Conservation (phyloP, 78 protist species). For the Dictyostelium purpureum region DNA sequence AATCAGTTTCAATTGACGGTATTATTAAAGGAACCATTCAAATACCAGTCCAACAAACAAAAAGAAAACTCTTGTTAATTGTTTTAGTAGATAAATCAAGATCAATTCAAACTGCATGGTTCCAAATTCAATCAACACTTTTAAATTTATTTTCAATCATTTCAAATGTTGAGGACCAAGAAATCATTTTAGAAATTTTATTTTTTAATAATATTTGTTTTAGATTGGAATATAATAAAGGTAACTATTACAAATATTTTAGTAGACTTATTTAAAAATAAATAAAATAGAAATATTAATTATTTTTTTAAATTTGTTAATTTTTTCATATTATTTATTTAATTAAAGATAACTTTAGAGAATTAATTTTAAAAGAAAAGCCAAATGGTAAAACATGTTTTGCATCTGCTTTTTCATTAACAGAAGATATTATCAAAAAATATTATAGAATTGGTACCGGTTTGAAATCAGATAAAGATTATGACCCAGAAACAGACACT, state of each 20-base stretch:
- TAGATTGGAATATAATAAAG: slow-evolving; percentile 21
- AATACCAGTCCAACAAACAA: slow-evolving; percentile 12
- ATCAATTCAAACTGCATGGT: slow-evolving; percentile 47
- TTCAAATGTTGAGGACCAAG: neutral
- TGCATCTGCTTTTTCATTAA: slow-evolving; percentile 31
- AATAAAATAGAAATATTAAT: neutral
- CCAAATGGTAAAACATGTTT: slow-evolving; percentile 68
- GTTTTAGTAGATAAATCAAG: slow-evolving; percentile 56
- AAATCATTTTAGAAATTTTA: slow-evolving; percentile 34
- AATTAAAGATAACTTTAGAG: slow-evolving; percentile 19
- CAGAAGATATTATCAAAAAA: slow-evolving; percentile 9
- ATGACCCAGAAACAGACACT: slow-evolving; percentile 40
- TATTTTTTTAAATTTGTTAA: neutral
- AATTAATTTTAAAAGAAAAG: slow-evolving; percentile 33
- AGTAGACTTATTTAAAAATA: neutral
- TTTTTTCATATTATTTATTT: no score
- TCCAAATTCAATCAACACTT: slow-evolving; percentile 50
- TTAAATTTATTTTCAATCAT: slow-evolving; percentile 10
- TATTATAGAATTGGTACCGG: slow-evolving; percentile 1
- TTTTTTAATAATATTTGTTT: slow-evolving; percentile 35
- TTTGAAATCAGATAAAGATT: slow-evolving; percentile 14
- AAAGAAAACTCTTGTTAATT: slow-evolving; percentile 34
- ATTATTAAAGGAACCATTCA: neutral
- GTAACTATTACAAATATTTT: neutral
- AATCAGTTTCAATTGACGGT: slow-evolving; percentile 3